Evolutionary conservation across 1,284 basidiomycete species (phyloP).

Genomic region (Naganishia albida): DNA sequence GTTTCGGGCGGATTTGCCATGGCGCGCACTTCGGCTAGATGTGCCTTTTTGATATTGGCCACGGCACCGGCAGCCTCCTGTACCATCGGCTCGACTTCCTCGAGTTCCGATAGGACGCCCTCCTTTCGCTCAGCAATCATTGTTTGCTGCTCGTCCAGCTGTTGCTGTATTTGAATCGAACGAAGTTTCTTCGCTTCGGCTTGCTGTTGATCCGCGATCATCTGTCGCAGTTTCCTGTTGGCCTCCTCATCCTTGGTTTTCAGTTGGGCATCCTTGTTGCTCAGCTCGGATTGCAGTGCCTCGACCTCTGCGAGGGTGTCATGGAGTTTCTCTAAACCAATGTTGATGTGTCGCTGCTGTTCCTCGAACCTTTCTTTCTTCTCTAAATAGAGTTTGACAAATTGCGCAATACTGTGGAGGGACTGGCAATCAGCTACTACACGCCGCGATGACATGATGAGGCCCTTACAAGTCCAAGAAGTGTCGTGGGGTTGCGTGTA

Average conservation of each 20-base stretch:
- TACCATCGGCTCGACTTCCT: conserved; percentile 97
- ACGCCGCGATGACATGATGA: conserved; percentile 10
- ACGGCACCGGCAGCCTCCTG: conserved; percentile 92
- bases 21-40: conserved; percentile 93
- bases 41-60: conserved; percentile 95
- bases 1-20: conserved; percentile 99
- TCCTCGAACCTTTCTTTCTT: conserved; percentile 99
- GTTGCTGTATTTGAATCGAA: conserved; percentile 93
- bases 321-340: conserved; percentile 94
- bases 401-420: conserved; percentile 84
- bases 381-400: conserved; percentile 92
- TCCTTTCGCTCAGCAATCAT: conserved; percentile 83
- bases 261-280: conserved; percentile 88
- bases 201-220: conserved; percentile 98
- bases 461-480: conserved; percentile 94
- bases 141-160: conserved; percentile 85
- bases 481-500: conserved; percentile 96
- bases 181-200: conserved; percentile 97
- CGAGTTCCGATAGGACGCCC: conserved; percentile 92
- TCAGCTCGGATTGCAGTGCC: conserved; percentile 91
- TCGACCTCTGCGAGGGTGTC: conserved; percentile 96
- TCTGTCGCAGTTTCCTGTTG: conserved; percentile 94
- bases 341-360: conserved; percentile 96
- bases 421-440: not conserved
- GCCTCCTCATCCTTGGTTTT: conserved; percentile 92